A percentile compares a stretch with the other conserved stretches of the same genome.
These are phyloP conservation scores for Solanum bukasovii DNA, from an alignment of 257 asterid genomes.

Conservation along the genomic window DNA sequence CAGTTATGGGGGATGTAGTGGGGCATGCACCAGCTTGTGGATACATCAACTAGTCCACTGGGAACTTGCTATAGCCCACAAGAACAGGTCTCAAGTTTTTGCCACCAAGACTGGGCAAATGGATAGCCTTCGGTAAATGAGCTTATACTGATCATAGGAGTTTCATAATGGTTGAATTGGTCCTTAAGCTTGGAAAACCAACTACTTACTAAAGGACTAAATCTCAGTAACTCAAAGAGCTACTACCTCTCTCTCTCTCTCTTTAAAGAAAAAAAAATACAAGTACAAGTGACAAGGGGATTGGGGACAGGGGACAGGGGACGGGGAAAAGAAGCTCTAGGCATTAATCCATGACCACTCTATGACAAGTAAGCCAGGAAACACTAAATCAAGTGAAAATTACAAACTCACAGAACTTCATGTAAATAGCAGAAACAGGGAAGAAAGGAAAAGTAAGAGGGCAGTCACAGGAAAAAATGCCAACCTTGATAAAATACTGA, in stretches of 20 bases:
- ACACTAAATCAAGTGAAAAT: neutral
- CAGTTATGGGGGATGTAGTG: neutral
- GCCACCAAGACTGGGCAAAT: neutral
- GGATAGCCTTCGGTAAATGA: neutral
- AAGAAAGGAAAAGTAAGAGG: neutral
- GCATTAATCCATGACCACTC: neutral
- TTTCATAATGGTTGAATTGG: neutral
- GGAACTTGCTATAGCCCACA: neutral
- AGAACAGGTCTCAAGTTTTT: neutral
- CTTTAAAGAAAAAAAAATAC: neutral
- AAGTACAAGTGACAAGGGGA: neutral
- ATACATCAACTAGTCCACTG: neutral
- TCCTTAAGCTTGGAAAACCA: neutral
- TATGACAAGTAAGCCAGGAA: neutral
- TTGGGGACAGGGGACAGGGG: neutral
- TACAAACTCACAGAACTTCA: neutral
- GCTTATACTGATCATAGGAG: neutral
- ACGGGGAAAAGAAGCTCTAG: neutral
- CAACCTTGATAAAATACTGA: constrained; percentile 90
- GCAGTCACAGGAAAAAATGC: constrained; percentile 1
- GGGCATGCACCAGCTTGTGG: neutral
- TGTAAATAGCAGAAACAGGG: neutral
- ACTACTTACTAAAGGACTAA: neutral
- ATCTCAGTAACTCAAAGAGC: neutral
- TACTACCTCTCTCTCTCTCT: neutral